These are phyloP conservation scores for Pseudocercospora ulei DNA, from an alignment of 2,329 filamentous ascomycete species.

Conservation along the genomic window DNA sequence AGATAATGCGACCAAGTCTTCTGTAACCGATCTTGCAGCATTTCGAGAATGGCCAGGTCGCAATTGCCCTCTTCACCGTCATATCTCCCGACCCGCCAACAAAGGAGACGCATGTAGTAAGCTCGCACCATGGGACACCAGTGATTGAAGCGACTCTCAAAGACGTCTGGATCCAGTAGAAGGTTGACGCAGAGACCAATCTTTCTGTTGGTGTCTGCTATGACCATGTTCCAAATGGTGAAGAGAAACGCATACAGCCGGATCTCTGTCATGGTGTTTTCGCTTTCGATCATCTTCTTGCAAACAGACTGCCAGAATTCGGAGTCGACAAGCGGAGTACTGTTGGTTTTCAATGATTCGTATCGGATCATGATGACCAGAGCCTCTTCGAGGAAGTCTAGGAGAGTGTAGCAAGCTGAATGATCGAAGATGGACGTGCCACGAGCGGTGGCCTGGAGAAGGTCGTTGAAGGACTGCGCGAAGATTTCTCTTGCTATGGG, in stretches of 20 bases:
- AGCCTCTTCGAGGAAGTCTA: constrained; percentile 79
- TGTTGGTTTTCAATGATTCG: constrained; percentile 39
- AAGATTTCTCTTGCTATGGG: constrained; percentile 57
- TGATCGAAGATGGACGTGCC: constrained; percentile 73
- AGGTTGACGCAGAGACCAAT: constrained; percentile 61
- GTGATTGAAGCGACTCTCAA: constrained; percentile 76
- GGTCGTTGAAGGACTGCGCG: constrained; percentile 60
- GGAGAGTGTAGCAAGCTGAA: constrained; percentile 76
- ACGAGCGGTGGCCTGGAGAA: constrained; percentile 64
- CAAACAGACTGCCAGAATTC: constrained; percentile 76
- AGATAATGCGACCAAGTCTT: constrained; percentile 71
- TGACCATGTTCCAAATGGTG: constrained; percentile 65
- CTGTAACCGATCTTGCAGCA: constrained; percentile 58
- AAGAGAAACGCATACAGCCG: constrained; percentile 74
- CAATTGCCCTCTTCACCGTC: constrained; percentile 47
- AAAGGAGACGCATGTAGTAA: constrained; percentile 82
- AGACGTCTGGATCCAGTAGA: constrained; percentile 63
- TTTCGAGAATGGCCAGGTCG: constrained; percentile 51
- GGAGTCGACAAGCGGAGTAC: constrained; percentile 57
- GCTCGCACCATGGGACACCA: constrained; percentile 94
- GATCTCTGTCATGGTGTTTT: constrained; percentile 85
- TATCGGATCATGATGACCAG: constrained; percentile 58
- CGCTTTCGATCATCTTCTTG: constrained; percentile 65
- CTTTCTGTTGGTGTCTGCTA: constrained; percentile 57
- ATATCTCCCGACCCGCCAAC: constrained; percentile 77